These are phyloP conservation scores for Fusarium sp. DNA, from an alignment of 2,329 filamentous ascomycete genomes.

Conservation along the genomic window DNA sequence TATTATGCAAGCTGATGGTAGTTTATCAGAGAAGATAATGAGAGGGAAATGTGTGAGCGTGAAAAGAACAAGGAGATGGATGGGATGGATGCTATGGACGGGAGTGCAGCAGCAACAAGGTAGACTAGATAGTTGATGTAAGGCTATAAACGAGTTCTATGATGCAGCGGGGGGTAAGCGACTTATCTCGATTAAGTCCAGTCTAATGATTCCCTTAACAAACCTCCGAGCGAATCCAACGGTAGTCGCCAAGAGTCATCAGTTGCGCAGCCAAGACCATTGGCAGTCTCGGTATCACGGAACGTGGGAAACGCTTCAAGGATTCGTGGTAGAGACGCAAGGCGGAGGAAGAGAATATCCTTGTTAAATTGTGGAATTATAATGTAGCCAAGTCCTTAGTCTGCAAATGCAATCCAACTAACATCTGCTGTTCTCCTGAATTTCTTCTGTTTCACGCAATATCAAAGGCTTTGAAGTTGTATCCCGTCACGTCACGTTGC, in stretches of 20 bases:
- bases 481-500: slow-evolving; percentile 15
- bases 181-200: slow-evolving; percentile 22
- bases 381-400: slow-evolving; percentile 21
- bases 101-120: not conserved
- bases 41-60: not conserved
- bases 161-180: slow-evolving; percentile 1
- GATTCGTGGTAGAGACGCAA: slow-evolving; percentile 7
- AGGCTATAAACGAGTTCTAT: slow-evolving; percentile 3
- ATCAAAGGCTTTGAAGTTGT: not conserved
- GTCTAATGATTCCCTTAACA: slow-evolving; percentile 5
- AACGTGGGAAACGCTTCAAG: slow-evolving; percentile 18
- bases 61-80: not conserved
- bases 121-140: not conserved
- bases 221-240: slow-evolving; percentile 10
- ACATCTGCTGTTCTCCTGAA: slow-evolving; percentile 7
- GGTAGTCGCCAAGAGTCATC: slow-evolving; percentile 29
- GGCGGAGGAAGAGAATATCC: slow-evolving; percentile 2
- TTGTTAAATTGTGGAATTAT: slow-evolving; percentile 19
- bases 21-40: not conserved
- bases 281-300: slow-evolving; percentile 26
- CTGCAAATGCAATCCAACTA: not conserved
- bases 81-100: not conserved
- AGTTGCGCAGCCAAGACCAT: slow-evolving; percentile 36
- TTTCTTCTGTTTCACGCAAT: slow-evolving; percentile 12
- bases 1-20: not conserved